Conservation (phyloP, 2,329 filamentous ascomycete species). For the Fusarium buxicola region DNA sequence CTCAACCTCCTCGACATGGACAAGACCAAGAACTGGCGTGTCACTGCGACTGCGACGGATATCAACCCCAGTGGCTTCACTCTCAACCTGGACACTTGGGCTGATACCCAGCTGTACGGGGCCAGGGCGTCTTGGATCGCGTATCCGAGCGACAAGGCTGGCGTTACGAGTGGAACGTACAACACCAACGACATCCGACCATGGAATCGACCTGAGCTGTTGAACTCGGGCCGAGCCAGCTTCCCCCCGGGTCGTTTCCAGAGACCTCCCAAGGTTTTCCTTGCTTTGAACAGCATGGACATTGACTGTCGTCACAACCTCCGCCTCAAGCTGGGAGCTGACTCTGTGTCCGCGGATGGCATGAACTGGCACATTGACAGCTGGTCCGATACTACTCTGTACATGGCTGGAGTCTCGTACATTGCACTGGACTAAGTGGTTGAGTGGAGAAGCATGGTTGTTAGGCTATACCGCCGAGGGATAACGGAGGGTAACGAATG, state of each 20-base stretch:
- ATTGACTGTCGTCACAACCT: conserved; percentile 2
- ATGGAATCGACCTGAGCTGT: neutral
- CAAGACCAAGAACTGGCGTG: conserved; percentile 18
- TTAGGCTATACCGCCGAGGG: too few relatives aligned
- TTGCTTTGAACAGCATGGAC: conserved; percentile 10
- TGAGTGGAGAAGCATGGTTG: too few relatives aligned
- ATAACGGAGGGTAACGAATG: too few relatives aligned
- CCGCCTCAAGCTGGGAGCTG: conserved; percentile 5
- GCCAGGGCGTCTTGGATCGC: conserved; percentile 25
- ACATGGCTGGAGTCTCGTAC: conserved; percentile 3
- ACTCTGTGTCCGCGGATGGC: neutral
- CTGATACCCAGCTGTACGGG: conserved; percentile 12
- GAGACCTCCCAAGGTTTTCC: conserved; percentile 10
- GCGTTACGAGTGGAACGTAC: conserved; percentile 24
- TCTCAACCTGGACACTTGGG: conserved; percentile 20
- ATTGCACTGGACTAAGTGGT: conserved; percentile 3
- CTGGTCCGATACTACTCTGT: conserved; percentile 12
- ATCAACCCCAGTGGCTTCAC: conserved; percentile 21
- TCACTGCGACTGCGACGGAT: conserved; percentile 8
- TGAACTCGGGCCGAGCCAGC: neutral
- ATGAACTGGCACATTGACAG: conserved; percentile 20
- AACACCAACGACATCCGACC: conserved; percentile 13
- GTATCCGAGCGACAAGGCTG: conserved; percentile 12
- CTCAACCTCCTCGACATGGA: conserved; percentile 25
- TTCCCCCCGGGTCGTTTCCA: conserved; percentile 3